Base-by-base conservation (phyloP, 345 rosid genomes). In the Brassica napus region DNA sequence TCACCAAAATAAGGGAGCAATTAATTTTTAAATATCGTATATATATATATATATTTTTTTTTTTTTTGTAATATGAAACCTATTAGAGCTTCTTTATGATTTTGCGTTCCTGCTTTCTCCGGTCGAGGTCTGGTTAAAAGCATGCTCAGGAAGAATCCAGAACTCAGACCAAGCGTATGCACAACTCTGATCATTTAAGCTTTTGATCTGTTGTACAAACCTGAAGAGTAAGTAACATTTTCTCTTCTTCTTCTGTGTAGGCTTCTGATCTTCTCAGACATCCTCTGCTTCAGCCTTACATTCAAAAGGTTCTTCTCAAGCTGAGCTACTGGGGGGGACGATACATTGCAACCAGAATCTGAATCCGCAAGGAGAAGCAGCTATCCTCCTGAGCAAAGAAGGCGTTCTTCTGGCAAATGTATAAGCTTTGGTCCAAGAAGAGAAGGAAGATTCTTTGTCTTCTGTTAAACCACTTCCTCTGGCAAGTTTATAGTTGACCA, bases 91-190 rank as follows among this genome's bases (percentile, higher is more conserved):
- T 31, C 10, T 3, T 16, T 32, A 64, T 77, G 58, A 78, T 16
- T 71, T 49, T 21, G 54, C 3, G 1, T 65, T 57, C 67, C 44
- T 75, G 12, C 28, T 49, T 69, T 65, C 61, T 71, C 73, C 92
- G 93, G 99, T 72, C 99, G 99, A 64, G 75, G 90, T 81, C 99
- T 95, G 72, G 90, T 95, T 69, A 95, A 91, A 84, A 93, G 91
- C 91, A 93, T 93, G 99, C 91, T 95, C 88, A 92, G 99, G 86
- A 95, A 93, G 87, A 93, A 95, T 82, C 98, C 99, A 30, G 97
- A 95, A 82, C 93, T 95, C 63, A 83, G 99, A 84, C 97, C 99
- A 83, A 88, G 88, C 81, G 98, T 94, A 92, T 65, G 94, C 68
- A 57, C 68, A 58, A 83, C 61, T 81, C 37, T 71, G 68, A 31